Evolutionary conservation across 306 rosid species (phyloP), one percentile per base, ranked within the genome.

Genomic region (Dalbergia cultrata): DNA sequence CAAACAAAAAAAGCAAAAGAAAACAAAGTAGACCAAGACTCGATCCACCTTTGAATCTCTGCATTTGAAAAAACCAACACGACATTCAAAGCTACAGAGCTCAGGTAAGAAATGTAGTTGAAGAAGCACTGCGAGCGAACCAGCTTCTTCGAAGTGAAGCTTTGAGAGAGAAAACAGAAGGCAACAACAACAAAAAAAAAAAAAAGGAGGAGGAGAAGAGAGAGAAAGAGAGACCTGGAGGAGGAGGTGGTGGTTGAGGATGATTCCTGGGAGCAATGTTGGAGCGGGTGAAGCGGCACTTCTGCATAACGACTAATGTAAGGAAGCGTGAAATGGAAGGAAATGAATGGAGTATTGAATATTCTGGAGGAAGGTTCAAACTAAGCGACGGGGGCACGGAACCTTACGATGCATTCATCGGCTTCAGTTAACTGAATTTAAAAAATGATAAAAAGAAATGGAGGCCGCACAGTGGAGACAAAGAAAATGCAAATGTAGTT

Each of bases 401-500:
- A 74, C 82, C 87, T 83, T 81, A 76, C 68, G 60, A 56, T 41
- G 56, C 53, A 5, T 57, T 39, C 39, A 4, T 72, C 6, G 72
- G 64, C 67, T 65, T 77, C 8, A 72, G 69, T 67, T 58, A 34
- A 39, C 56, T 44, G 31, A 76, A 59, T 56, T 10, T n/a, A 37
- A 7, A 56, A 13, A 0, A 1, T 0, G 18, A n/a, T n/a, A n/a
- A n/a, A 4, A 18, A 41, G 13, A 74, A 58, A 22, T 22, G 31
- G 58, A 10, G 10, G 26, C 26, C 26, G 47, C n/a, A 62, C 8
- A 35, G 65, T 72, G 33, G 37, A 37, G 16, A 56, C 17, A 72
- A 43, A 9, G 10, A 43, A 2, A 9, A 43, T 43, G 11, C 9
- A 43, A 43, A 43, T 43, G 47, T 9, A 43, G 47, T 43, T 43